Conservation (phyloP, 805 yeast species). For the Cyberlindnera euphorbiiphila region DNA sequence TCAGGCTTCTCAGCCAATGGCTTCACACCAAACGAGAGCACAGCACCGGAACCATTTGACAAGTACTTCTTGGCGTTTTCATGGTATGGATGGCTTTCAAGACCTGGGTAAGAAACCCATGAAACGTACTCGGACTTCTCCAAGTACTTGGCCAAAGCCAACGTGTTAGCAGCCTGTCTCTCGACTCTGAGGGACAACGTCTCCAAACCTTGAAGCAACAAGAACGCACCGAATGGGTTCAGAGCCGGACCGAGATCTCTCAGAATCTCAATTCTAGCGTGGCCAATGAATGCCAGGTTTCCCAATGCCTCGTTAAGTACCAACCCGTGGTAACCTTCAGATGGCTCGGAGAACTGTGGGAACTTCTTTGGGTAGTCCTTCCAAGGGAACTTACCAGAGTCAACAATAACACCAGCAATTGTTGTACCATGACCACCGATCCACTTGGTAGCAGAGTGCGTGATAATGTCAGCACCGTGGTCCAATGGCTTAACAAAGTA, state of each 20-base stretch:
- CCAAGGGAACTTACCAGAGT: conserved; percentile 94
- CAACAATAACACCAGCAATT: conserved; percentile 85
- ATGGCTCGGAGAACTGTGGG: conserved; percentile 89
- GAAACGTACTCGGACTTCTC: conserved; percentile 70
- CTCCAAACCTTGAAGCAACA: conserved; percentile 87
- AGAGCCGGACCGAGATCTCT: conserved; percentile 91
- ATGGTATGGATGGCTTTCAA: conserved; percentile 73
- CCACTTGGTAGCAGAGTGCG: conserved; percentile 97
- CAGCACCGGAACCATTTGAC: conserved; percentile 78
- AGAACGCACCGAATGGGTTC: conserved; percentile 86
- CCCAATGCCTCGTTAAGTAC: conserved; percentile 80
- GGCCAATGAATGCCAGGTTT: conserved; percentile 71
- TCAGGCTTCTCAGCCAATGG: conserved; percentile 47
- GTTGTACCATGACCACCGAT: conserved; percentile 97
- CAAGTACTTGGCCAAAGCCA: conserved; percentile 72
- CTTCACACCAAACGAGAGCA: conserved; percentile 86
- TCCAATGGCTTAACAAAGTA: conserved; percentile 78
- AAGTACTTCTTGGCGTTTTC: conserved; percentile 81
- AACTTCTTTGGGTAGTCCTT: conserved; percentile 75
- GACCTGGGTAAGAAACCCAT: conserved; percentile 93
- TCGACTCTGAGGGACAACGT: conserved; percentile 91
- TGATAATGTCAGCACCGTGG: conserved; percentile 87
- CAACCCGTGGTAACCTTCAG: conserved; percentile 92
- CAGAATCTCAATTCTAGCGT: conserved; percentile 75
- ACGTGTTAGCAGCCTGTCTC: conserved; percentile 82